These are phyloP conservation scores for Malbranchea zuffiana DNA, from an alignment of 2,329 filamentous ascomycete genomes.

Conservation along the genomic window DNA sequence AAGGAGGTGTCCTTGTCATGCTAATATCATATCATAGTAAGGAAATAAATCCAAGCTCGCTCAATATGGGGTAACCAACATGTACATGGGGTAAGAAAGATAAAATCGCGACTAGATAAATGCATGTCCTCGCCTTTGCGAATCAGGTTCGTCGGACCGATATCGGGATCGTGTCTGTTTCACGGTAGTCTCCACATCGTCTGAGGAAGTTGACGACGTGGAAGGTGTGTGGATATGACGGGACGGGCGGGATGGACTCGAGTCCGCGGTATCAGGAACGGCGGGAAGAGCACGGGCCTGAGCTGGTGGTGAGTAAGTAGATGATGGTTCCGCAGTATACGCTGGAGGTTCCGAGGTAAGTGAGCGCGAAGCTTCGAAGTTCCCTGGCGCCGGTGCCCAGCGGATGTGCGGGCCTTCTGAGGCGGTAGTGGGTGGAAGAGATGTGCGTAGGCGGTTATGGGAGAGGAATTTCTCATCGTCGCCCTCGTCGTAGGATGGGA, in stretches of 20 bases:
- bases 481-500: constrained; percentile 8
- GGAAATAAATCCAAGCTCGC: too few species aligned
- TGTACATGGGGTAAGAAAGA: too few species aligned
- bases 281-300: background rate
- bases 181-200: background rate
- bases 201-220: background rate
- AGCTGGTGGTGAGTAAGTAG: background rate
- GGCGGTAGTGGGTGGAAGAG: background rate
- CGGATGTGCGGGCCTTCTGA: background rate
- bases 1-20: too few species aligned
- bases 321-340: constrained; percentile 2
- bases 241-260: constrained; percentile 5
- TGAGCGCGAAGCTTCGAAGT: background rate
- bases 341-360: background rate
- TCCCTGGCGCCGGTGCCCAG: too few species aligned
- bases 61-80: too few species aligned
- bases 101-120: too few species aligned
- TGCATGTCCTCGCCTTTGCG: background rate
- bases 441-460: background rate
- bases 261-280: background rate
- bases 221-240: constrained; percentile 5
- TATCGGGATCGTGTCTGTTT: background rate
- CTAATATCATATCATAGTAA: too few species aligned
- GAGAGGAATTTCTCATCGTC: constrained; percentile 7
- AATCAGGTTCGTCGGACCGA: background rate